A percentile compares a stretch with the other conserved stretches of the same genome.
phyloP scores from a whole-genome alignment of 768 basidiomycete species.

The Lactifluus volemus region DNA sequence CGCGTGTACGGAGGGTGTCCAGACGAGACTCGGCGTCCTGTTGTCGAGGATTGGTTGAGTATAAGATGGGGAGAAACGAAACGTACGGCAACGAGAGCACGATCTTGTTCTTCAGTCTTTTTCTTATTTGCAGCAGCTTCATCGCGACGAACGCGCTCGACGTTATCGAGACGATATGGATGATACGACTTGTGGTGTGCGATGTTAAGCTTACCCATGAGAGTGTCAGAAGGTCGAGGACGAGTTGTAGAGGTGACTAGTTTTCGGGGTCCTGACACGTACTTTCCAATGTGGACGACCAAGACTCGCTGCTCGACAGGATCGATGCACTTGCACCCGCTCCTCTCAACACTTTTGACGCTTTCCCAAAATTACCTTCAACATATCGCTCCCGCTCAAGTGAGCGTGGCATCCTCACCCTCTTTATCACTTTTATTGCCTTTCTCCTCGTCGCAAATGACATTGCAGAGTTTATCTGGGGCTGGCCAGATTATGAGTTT shows the following conservation, averaged over 20 bases:
- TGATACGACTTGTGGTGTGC: constrained; percentile 91
- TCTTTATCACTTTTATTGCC: constrained; percentile 56
- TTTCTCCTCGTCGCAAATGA: constrained; percentile 80
- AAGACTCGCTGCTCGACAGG: constrained; percentile 21
- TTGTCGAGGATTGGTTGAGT: constrained; percentile 3
- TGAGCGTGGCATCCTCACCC: constrained; percentile 31
- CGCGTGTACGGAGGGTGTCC: constrained; percentile 51
- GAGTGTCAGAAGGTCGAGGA: neutral
- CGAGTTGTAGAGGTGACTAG: neutral
- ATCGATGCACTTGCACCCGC: constrained; percentile 24
- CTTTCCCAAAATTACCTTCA: constrained; percentile 32
- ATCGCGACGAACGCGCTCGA: constrained; percentile 69
- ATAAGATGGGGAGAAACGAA: neutral
- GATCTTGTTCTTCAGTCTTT: constrained; percentile 61
- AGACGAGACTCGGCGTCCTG: constrained; percentile 80
- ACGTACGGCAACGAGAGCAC: constrained; percentile 62
- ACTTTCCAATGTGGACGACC: constrained; percentile 23
- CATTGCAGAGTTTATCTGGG: constrained; percentile 85
- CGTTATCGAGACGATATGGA: constrained; percentile 77
- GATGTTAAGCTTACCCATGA: constrained; percentile 81
- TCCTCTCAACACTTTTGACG: constrained; percentile 30
- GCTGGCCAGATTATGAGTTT: constrained; percentile 88
- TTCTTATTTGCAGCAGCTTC: constrained; percentile 68
- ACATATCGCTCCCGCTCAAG: constrained; percentile 28
- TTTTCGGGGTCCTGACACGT: constrained; percentile 10